Percentiles rank a stretch among this genome's conserved stretches.
Evolutionary conservation across 352 stramenopile species (phyloP).

Genomic region (Phytopythium cucurbitacearum): DNA sequence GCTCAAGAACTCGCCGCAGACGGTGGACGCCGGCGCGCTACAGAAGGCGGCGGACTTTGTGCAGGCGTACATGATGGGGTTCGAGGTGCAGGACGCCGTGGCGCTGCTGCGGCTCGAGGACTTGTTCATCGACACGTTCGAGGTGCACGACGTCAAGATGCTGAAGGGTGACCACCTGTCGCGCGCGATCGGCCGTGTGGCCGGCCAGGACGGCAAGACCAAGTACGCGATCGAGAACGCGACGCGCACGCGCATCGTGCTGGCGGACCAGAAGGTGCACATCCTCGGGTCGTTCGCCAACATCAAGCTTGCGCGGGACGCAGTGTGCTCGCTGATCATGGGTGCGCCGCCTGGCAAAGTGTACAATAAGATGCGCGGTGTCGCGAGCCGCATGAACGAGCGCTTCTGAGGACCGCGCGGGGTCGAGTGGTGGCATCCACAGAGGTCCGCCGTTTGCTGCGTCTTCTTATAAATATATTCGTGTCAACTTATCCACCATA

Average conservation of each 20-base stretch:
- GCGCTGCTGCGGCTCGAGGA: conserved; percentile 98
- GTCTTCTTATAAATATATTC: conserved; percentile 59
- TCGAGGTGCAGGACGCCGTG: conserved; percentile 97
- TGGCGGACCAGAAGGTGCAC: conserved; percentile 98
- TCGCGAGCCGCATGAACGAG: conserved; percentile 98
- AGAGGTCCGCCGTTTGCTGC: conserved; percentile 5
- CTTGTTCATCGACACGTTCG: conserved; percentile 98
- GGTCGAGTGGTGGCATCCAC: neutral
- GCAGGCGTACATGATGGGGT: conserved; percentile 99
- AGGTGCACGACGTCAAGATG: conserved; percentile 97
- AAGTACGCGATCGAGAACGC: conserved; percentile 99
- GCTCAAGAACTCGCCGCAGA: conserved; percentile 94
- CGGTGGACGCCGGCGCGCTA: conserved; percentile 91
- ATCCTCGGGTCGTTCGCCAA: conserved; percentile 98
- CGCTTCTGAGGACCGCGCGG: conserved; percentile 70
- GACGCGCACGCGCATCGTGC: conserved; percentile 97
- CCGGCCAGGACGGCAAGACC: conserved; percentile 99
- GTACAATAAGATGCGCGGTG: conserved; percentile 99
- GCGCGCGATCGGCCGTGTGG: conserved; percentile 97
- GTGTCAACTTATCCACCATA: conserved; percentile 13
- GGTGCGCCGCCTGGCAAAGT: conserved; percentile 98
- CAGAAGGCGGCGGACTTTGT: conserved; percentile 98
- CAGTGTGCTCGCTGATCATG: conserved; percentile 91
- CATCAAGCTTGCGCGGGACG: conserved; percentile 96
- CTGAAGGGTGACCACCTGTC: conserved; percentile 98